A percentile compares a stretch with the other conserved stretches of the same genome.
Conservation (phyloP, 306 rosid genomes). For the Rosa chinensis region DNA sequence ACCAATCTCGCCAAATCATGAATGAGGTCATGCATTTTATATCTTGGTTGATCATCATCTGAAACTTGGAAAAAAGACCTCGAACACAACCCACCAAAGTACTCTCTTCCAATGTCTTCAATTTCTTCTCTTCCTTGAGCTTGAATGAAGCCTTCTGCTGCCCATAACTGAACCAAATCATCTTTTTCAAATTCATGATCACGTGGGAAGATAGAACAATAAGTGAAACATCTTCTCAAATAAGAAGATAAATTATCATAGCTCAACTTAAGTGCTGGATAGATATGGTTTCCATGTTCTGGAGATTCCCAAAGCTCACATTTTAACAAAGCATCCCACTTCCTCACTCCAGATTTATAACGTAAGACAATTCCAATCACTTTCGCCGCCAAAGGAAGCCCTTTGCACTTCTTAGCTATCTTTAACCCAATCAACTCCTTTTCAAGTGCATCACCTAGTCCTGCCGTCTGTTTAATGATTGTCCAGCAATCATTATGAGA, state of each 20-base stretch:
- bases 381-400: not conserved
- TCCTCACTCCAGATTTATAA: not conserved
- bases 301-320: not conserved
- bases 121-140: slow-evolving; percentile 5
- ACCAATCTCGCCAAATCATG: slow-evolving; percentile 28
- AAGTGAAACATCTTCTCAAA: slow-evolving; percentile 25
- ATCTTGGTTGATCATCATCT: not conserved
- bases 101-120: slow-evolving; percentile 27
- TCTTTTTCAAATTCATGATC: slow-evolving; percentile 12
- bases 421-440: slow-evolving; percentile 10
- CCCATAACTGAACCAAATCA: slow-evolving; percentile 30
- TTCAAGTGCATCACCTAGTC: slow-evolving; percentile 13
- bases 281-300: not conserved
- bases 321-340: not conserved
- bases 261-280: slow-evolving; percentile 12
- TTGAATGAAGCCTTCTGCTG: slow-evolving; percentile 29
- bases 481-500: not conserved
- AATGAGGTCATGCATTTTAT: slow-evolving; percentile 24
- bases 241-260: slow-evolving; percentile 24
- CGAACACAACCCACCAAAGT: slow-evolving; percentile 5
- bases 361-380: slow-evolving; percentile 18
- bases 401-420: not conserved
- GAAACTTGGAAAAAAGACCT: slow-evolving; percentile 17
- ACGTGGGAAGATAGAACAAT: slow-evolving; percentile 27
- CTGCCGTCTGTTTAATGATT: slow-evolving; percentile 19